Evolutionary conservation across 1,139 yeast genomes (phyloP), one percentile per base, ranked within the genome.

Genomic region (Wickerhamomyces sp.): DNA sequence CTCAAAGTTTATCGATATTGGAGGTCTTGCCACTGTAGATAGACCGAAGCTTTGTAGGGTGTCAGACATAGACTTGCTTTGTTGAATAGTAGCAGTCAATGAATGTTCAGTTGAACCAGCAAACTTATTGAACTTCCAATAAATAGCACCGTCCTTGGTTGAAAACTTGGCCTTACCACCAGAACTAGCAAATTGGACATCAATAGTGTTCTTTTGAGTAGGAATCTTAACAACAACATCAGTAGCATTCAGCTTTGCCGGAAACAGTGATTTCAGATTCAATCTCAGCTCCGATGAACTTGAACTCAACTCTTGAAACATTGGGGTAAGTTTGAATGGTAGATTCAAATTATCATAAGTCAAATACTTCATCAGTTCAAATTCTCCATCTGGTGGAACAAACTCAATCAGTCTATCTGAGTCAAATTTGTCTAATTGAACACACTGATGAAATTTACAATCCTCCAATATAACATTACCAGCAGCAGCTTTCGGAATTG

Each of bases 341-440:
- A 88, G 60, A 48, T 77, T 78, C 52, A 82, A 68, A 56, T 81
- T 80, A 56, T 79, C 78, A 2, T 64, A 73, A 45, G 78, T 75
- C 46, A 76, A 76, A 72, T 91, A 91, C 40, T 81, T 71, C 94
- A 93, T 84, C 47, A 93, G 75, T 62, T 90, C 95, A 63, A 89
- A 89, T 46, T 82, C 84, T 0, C 98, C 98, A 66, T 91, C 98
- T 1, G 98, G 96, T 7, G 96, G 96, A 11, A 84, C 73, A 56
- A 89, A 89, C 42, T 79, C 78, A 48, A 89, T 84, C 43, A 79
- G 72, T 42, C 86, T 72, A 37, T 82, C 84, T 8, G 75, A 62
- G 55, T 85, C 90, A 62, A 85, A 87, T 58, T 78, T 75, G 38
- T 81, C 78, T 43, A 87, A 68, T 46, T 84, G 76, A 34, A 88